Percentiles rank a stretch among this genome's conserved stretches.
Conservation (phyloP, 371 early-diverging fungal species). For the Zychaea mexicana region DNA sequence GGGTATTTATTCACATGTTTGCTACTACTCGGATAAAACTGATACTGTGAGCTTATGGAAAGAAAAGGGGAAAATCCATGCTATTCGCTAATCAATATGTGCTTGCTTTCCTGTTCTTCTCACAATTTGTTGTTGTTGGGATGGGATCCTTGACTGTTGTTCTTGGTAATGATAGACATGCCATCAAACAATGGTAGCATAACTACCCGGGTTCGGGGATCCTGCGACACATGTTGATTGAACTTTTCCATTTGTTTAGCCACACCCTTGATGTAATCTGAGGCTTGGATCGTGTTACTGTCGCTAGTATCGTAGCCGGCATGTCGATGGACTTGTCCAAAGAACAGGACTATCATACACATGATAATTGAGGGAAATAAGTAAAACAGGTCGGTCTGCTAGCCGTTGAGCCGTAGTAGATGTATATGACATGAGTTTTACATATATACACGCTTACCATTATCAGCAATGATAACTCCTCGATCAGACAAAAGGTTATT, state of each 20-base stretch:
- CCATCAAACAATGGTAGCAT: constrained; percentile 72
- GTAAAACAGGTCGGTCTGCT: not conserved
- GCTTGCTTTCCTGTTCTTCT: too few relatives aligned
- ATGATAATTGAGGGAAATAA: too few relatives aligned
- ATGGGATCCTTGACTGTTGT: too few relatives aligned
- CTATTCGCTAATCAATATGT: too few relatives aligned
- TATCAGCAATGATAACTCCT: constrained; percentile 61
- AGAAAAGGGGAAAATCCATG: too few relatives aligned
- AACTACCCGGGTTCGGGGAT: constrained; percentile 59
- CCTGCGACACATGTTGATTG: constrained; percentile 61
- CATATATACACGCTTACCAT: too few relatives aligned
- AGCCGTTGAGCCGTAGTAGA: not conserved
- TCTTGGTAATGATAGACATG: constrained; percentile 57
- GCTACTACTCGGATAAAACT: too few relatives aligned
- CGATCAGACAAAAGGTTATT: constrained; percentile 44
- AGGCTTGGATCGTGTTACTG: too few relatives aligned
- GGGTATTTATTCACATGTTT: too few relatives aligned
- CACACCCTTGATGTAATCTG: constrained; percentile 5
- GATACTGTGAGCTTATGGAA: too few relatives aligned
- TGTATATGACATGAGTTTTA: not conserved
- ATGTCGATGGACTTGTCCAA: constrained; percentile 39
- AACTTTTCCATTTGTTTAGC: constrained; percentile 55
- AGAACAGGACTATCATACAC: constrained; percentile 29
- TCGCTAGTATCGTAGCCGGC: constrained; percentile 22
- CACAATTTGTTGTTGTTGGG: too few relatives aligned